Evolutionary conservation across 148 eudicot species (phyloP).

Genomic region (Vaccinium darrowii): DNA sequence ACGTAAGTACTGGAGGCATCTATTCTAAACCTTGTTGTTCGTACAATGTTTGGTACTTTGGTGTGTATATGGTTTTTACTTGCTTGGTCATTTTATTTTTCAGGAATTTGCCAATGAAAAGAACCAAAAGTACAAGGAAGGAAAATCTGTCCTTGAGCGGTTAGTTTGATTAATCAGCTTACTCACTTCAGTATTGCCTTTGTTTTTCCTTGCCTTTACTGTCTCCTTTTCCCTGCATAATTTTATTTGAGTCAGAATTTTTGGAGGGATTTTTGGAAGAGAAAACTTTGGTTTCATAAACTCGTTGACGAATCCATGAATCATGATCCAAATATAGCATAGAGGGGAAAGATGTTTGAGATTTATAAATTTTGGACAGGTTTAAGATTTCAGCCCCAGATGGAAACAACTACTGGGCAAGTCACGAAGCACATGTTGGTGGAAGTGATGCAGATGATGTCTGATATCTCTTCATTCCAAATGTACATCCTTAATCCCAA

Average conservation of each 20-base stretch:
- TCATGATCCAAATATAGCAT: not conserved
- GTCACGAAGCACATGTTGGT: conserved; percentile 58
- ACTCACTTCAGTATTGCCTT: not conserved
- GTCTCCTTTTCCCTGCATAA: not conserved
- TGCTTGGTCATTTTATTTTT: conserved; percentile 33
- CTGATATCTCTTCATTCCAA: conserved; percentile 44
- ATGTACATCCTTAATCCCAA: conserved; percentile 55
- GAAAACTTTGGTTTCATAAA: not conserved
- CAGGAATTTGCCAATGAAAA: conserved; percentile 93
- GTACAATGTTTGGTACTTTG: not conserved
- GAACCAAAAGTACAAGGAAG: conserved; percentile 95
- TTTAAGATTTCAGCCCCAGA: conserved; percentile 83
- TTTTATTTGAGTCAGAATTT: not conserved
- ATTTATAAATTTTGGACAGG: conserved; percentile 38
- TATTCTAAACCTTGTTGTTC: conserved; percentile 5
- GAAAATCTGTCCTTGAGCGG: conserved; percentile 28
- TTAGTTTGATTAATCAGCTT: not conserved
- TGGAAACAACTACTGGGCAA: conserved; percentile 76
- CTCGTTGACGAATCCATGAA: not conserved
- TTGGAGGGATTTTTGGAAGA: not conserved
- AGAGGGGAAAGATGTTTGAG: not conserved
- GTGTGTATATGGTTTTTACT: conserved; percentile 12
- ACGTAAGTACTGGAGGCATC: conserved; percentile 54
- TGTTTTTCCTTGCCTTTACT: not conserved
- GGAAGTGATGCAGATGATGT: conserved; percentile 90